Evolutionary conservation across 495 filamentous ascomycete species (phyloP).

Genomic region (Penicillium arizonense): DNA sequence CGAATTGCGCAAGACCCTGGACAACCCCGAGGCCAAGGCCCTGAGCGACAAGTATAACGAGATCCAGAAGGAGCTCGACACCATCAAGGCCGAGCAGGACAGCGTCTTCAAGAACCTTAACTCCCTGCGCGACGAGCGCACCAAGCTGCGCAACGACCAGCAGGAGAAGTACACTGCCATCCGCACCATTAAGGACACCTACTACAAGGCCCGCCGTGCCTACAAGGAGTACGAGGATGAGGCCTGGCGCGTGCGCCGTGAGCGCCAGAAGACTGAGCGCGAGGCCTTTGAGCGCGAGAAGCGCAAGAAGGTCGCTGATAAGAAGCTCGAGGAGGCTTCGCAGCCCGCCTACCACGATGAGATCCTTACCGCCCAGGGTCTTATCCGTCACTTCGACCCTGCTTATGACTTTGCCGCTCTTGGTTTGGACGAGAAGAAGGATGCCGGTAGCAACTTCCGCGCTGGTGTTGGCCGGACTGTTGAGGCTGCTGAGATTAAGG

Average conservation of each 20-base stretch:
- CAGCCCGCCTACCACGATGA: slow-evolving; percentile 85
- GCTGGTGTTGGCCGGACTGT: slow-evolving; percentile 80
- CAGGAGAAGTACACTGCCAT: slow-evolving; percentile 78
- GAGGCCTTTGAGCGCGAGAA: slow-evolving; percentile 70
- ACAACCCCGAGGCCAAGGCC: slow-evolving; percentile 89
- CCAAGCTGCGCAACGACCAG: slow-evolving; percentile 76
- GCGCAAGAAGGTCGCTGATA: slow-evolving; percentile 75
- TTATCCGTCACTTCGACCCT: slow-evolving; percentile 90
- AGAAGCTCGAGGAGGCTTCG: slow-evolving; percentile 89
- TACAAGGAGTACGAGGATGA: slow-evolving; percentile 79
- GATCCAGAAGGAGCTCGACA: slow-evolving; percentile 80
- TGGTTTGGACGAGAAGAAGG: slow-evolving; percentile 58
- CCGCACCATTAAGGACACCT: slow-evolving; percentile 81
- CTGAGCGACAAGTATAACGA: slow-evolving; percentile 79
- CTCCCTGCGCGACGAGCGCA: slow-evolving; percentile 83
- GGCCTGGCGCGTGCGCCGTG: slow-evolving; percentile 66
- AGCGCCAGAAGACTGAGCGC: slow-evolving; percentile 76
- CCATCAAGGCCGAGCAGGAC: slow-evolving; percentile 87
- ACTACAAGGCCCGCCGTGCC: slow-evolving; percentile 73
- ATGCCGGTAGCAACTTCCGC: slow-evolving; percentile 65
- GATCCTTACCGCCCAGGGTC: slow-evolving; percentile 78
- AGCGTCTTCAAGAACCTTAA: slow-evolving; percentile 82
- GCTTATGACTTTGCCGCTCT: slow-evolving; percentile 61
- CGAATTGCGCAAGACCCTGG: slow-evolving; percentile 77
- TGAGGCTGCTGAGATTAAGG: slow-evolving; percentile 74